Evolutionary conservation across 495 filamentous ascomycete species (phyloP), one percentile per base, ranked within the genome.

Genomic region (Daldinia concentrica): DNA sequence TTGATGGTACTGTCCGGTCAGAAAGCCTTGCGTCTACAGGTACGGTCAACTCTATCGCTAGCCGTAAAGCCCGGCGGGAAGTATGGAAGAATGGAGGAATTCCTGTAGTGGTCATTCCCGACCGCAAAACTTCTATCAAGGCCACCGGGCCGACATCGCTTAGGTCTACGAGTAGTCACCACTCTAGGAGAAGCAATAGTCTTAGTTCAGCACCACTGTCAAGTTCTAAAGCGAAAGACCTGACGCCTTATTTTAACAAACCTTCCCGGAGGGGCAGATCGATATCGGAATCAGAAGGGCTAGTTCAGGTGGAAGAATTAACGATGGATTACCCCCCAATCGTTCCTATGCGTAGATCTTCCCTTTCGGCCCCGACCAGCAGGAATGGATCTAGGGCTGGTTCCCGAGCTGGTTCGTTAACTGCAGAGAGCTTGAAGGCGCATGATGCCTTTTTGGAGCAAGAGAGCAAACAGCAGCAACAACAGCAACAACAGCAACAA

Each of bases 51-150:
- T 84, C 83, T n/a, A 84, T 84, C 48, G 85, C 85, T 3, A 86
- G 83, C 68, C 81, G 78, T 34, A 87, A 82, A 58, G 84, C 83
- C 12, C 81, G 84, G n/a, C 82, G 84, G 32, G 87, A 90, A 52
- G 82, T 89, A 7, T 77, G 81, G 76, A 86, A 82, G 67, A 82
- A 72, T 41, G 85, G 85, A 30, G 84, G 79, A 5, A 90, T 91
- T 58, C 90, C 90, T 5, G 90, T 93, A 55, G 87, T 92, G 15
- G 86, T 93, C 19, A 87, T 93, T 43, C 92, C 92, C 12, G 85
- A 92, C 48, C 84, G 91, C 43, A 83, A 78, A 22, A 88, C 90
- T 11, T 93, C 91, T 12, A 77, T 91, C 9, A 87, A 86, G 50
- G 88, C 87, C 45, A 77, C 65, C 59, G 81, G 76, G 22, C 79